A percentile compares a stretch with the other conserved stretches of the same genome.
phyloP scores from a whole-genome alignment of 768 basidiomycete species.

The Serendipita sp. region DNA sequence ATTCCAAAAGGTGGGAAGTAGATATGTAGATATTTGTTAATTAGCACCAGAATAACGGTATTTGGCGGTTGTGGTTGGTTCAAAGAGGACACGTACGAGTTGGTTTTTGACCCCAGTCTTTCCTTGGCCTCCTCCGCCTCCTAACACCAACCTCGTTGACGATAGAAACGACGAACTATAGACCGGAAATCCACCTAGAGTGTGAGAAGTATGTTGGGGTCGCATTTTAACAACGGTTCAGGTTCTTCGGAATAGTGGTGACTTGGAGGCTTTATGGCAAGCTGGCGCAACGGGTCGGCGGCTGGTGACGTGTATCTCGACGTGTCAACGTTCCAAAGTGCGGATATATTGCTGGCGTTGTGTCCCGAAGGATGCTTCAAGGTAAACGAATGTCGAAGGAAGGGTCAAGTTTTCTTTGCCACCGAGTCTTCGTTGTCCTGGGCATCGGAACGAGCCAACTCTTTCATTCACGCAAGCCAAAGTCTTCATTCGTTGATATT shows the following conservation, averaged over 20 bases:
- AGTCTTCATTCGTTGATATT: no score
- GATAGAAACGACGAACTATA: constrained; percentile 73
- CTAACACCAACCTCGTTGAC: constrained; percentile 51
- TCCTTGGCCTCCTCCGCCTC: constrained; percentile 76
- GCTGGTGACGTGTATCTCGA: neutral
- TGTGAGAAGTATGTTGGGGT: constrained; percentile 58
- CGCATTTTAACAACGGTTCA: constrained; percentile 40
- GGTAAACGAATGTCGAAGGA: neutral
- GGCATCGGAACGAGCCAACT: no score
- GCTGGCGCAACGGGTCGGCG: neutral
- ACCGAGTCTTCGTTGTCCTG: no score
- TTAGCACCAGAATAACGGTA: constrained; percentile 1
- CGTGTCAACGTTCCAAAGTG: neutral
- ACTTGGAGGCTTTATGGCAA: neutral
- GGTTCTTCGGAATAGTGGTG: neutral
- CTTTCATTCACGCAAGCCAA: no score
- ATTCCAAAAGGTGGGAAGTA: neutral
- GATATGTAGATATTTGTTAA: neutral
- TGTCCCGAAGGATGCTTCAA: neutral
- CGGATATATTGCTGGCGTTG: neutral
- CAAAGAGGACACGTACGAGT: constrained; percentile 37
- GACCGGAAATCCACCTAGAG: constrained; percentile 72
- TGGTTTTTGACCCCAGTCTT: constrained; percentile 89
- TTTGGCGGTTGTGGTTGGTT: neutral
- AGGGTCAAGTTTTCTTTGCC: neutral